These are phyloP conservation scores for Hansenula lynferdii DNA, from an alignment of 1,139 yeast genomes.

Conservation along the genomic window DNA sequence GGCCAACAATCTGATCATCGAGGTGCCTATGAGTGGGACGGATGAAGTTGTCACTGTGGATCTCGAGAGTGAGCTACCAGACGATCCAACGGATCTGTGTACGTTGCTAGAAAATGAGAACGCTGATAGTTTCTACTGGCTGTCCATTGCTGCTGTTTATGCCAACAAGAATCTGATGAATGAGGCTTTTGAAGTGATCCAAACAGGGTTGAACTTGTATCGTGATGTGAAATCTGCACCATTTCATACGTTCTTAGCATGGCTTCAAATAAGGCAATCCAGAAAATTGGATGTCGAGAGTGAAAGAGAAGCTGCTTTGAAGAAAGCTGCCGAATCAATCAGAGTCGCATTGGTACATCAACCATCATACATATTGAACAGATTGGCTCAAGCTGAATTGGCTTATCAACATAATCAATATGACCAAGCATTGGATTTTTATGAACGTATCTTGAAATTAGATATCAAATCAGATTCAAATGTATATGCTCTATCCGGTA, in stretches of 20 bases:
- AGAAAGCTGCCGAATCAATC: constrained; percentile 29
- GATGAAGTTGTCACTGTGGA: constrained; percentile 72
- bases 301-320: constrained; percentile 24
- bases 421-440: constrained; percentile 63
- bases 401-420: constrained; percentile 43
- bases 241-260: constrained; percentile 60
- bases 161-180: constrained; percentile 52
- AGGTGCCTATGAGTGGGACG: constrained; percentile 60
- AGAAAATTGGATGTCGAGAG: constrained; percentile 30
- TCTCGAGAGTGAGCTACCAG: constrained; percentile 72
- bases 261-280: constrained; percentile 62
- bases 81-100: constrained; percentile 80
- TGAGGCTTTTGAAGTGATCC: constrained; percentile 63
- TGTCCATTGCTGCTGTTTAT: constrained; percentile 77
- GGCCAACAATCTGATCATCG: constrained; percentile 30
- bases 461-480: constrained; percentile 40
- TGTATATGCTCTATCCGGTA: constrained; percentile 75
- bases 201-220: constrained; percentile 50
- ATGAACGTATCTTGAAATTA: constrained; percentile 47
- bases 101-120: constrained; percentile 74
- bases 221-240: constrained; percentile 42
- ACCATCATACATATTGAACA: constrained; percentile 40
- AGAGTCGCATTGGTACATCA: constrained; percentile 34
- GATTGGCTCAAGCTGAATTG: constrained; percentile 57
- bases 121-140: constrained; percentile 77